Evolutionary conservation across 2,329 filamentous ascomycete species (phyloP).

Genomic region (Scorias spongiosa): DNA sequence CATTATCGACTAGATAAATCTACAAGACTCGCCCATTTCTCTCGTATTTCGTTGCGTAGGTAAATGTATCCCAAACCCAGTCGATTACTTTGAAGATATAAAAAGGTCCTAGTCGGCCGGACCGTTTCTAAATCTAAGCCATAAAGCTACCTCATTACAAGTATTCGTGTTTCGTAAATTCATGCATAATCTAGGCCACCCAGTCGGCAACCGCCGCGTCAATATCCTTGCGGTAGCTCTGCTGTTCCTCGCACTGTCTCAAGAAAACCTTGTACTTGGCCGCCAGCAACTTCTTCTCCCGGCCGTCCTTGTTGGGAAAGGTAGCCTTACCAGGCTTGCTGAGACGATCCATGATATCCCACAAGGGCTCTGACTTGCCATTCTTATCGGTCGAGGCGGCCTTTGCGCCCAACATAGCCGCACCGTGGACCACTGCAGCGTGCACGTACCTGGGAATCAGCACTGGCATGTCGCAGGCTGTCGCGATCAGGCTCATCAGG

Average conservation of each 20-base stretch:
- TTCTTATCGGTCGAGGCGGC: conserved; percentile 70
- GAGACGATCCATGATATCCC: conserved; percentile 96
- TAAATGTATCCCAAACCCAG: no score
- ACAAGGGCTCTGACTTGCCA: conserved; percentile 71
- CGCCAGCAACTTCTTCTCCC: conserved; percentile 64
- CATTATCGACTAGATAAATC: no score
- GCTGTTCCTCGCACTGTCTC: conserved; percentile 77
- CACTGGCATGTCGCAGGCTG: conserved; percentile 81
- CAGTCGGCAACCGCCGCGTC: conserved; percentile 39
- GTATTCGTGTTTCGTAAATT: no score
- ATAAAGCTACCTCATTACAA: no score
- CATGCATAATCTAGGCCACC: conserved; percentile 7
- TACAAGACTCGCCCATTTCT: no score
- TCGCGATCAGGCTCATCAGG: conserved; percentile 81
- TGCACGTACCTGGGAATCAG: conserved; percentile 87
- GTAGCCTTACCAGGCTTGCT: conserved; percentile 84
- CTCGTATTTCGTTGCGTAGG: no score
- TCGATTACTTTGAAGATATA: no score
- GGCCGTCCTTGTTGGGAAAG: conserved; percentile 52
- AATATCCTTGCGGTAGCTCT: conserved; percentile 63
- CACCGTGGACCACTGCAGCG: conserved; percentile 92
- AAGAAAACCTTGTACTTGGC: conserved; percentile 94
- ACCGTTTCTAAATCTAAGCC: no score
- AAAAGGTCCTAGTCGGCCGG: no score
- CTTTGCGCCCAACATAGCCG: conserved; percentile 94